Percentiles rank a stretch among this genome's conserved stretches.
Conservation (phyloP, 2,329 filamentous ascomycete genomes). For the Pezizomycotina sp. region DNA sequence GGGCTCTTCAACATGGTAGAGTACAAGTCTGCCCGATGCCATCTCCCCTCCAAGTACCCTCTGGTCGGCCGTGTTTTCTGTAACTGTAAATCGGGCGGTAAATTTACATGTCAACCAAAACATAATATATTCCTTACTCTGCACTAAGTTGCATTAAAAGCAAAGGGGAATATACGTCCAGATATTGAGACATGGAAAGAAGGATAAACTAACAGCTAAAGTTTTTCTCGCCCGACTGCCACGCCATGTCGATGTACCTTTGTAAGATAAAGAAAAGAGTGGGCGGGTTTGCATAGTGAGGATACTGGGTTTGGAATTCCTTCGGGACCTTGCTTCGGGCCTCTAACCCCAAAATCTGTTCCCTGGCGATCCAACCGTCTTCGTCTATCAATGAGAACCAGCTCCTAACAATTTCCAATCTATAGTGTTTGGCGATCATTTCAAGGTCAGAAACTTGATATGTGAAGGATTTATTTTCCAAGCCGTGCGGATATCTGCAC, state of each 20-base stretch:
- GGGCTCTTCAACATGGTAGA: too few species aligned
- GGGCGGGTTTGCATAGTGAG: slow-evolving; percentile 92
- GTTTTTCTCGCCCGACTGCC: too few species aligned
- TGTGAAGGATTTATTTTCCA: background rate
- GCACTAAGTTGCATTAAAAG: too few species aligned
- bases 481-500: slow-evolving; percentile 18
- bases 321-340: slow-evolving; percentile 84
- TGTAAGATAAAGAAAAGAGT: slow-evolving; percentile 85
- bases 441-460: slow-evolving; percentile 4
- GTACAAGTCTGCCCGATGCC: too few species aligned
- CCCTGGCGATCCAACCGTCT: slow-evolving; percentile 91
- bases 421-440: slow-evolving; percentile 30
- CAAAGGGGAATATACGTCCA: too few species aligned
- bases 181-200: too few species aligned
- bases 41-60: too few species aligned
- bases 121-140: too few species aligned
- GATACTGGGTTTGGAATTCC: slow-evolving; percentile 91
- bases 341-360: slow-evolving; percentile 84
- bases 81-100: too few species aligned
- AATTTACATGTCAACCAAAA: too few species aligned
- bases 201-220: too few species aligned
- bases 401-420: slow-evolving; percentile 68
- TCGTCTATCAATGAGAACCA: slow-evolving; percentile 96
- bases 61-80: too few species aligned
- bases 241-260: slow-evolving; percentile 65